Percentiles rank a stretch among this genome's conserved stretches.
Evolutionary conservation across 305 asterid species (phyloP).

Genomic region (Plantago lanceolata): DNA sequence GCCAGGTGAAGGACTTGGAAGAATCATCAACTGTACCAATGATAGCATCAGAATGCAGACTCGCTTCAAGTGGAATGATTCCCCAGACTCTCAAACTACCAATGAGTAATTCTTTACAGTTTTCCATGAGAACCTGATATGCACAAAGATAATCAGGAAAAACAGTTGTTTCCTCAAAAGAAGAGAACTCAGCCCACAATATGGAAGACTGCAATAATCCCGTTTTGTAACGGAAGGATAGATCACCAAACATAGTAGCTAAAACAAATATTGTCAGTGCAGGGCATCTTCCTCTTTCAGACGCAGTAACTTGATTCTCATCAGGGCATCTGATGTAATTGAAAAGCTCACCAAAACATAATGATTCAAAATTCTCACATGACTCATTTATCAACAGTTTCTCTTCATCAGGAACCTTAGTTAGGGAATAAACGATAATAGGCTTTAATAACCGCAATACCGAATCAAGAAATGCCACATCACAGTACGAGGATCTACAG

Average conservation of each 20-base stretch:
- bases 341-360: slow-evolving; percentile 83
- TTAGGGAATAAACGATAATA: slow-evolving; percentile 65
- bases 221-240: slow-evolving; percentile 55
- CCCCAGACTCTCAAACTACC: slow-evolving; percentile 54
- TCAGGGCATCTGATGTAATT: slow-evolving; percentile 36
- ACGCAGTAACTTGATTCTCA: slow-evolving; percentile 31
- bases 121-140: slow-evolving; percentile 73
- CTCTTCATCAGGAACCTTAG: slow-evolving; percentile 64
- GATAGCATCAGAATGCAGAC: slow-evolving; percentile 40
- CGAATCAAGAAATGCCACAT: slow-evolving; percentile 79
- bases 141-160: slow-evolving; percentile 80
- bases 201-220: slow-evolving; percentile 52
- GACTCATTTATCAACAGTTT: slow-evolving; percentile 42
- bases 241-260: slow-evolving; percentile 67
- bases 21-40: slow-evolving; percentile 37
- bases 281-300: slow-evolving; percentile 44
- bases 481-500: slow-evolving; percentile 67
- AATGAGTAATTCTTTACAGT: slow-evolving; percentile 54
- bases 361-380: slow-evolving; percentile 66
- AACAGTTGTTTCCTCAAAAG: slow-evolving; percentile 45
- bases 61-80: slow-evolving; percentile 50
- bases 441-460: slow-evolving; percentile 69
- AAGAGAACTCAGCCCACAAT: slow-evolving; percentile 69
- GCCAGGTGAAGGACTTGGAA: slow-evolving; percentile 45
- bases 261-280: slow-evolving; percentile 69